Evolutionary conservation across 202 grass and related monocot genomes (phyloP).

Genomic region (Zizania palustris): DNA sequence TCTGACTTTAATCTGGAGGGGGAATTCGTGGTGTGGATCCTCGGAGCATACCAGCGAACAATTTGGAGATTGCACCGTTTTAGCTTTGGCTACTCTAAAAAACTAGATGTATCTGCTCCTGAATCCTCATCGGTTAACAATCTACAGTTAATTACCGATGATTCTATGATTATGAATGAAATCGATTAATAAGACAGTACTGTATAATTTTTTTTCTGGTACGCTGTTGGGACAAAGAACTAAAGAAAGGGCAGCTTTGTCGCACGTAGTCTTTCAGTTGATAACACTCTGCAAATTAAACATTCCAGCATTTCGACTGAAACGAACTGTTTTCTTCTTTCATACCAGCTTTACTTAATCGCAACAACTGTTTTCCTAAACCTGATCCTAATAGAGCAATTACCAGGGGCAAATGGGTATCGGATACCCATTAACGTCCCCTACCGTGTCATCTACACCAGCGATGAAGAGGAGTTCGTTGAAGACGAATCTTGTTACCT

Average conservation of each 20-base stretch:
- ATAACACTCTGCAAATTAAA: not conserved
- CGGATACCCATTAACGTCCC: too few species aligned
- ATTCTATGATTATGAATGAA: not conserved
- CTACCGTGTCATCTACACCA: slow-evolving; percentile 73
- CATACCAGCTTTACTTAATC: not conserved
- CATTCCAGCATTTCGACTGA: not conserved
- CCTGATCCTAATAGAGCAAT: slow-evolving; percentile 54
- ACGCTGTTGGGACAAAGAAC: not conserved
- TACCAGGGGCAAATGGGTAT: too few species aligned
- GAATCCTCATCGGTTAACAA: not conserved
- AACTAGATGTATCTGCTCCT: too few species aligned
- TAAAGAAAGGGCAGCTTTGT: slow-evolving; percentile 18
- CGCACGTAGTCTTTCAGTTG: not conserved
- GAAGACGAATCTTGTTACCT: too few species aligned
- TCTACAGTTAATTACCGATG: too few species aligned
- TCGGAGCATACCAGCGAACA: not conserved
- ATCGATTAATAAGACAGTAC: not conserved
- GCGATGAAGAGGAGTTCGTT: slow-evolving; percentile 62
- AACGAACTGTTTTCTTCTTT: not conserved
- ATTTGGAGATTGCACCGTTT: slow-evolving; percentile 3
- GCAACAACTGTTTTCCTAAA: not conserved
- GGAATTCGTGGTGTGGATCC: not conserved
- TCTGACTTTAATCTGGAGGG: not conserved
- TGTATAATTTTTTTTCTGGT: not conserved
- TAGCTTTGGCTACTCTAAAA: too few species aligned